Base-by-base conservation (phyloP, 164 flowering plant genomes). In the Sextonia rubra region DNA sequence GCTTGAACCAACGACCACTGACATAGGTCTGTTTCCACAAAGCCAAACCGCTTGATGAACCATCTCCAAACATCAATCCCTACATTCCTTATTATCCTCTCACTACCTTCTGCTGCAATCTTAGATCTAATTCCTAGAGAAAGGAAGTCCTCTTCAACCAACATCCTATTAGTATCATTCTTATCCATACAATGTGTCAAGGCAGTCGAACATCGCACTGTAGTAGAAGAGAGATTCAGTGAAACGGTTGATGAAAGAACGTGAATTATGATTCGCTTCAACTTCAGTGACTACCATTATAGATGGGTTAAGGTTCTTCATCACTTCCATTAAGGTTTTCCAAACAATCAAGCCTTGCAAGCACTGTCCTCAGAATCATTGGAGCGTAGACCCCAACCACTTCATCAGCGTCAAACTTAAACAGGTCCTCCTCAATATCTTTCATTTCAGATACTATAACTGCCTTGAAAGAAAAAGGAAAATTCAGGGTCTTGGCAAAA, bases 1-100 rank as follows among this genome's bases (percentile, higher is more conserved):
- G 86, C 87, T 72, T 86, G 88, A 76, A 83, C 78, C 72, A 77
- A 6, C 18, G 83, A 76, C 44, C 79, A 73, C 56, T 47, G 69
- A 77, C 89, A 87, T 23, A 86, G 72, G 23, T 87, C 86, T 24
- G 68, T 25, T 71, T 89, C 88, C 60, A 65, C 77, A 83, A 87
- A 67, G 3, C 86, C 87, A 60, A 76, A 87, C 3, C 85, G 78
- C 4, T 76, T 75, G 64, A 89, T 82, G 76, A 81, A 83, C 1
- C 75, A 71, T 69, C 91, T 83, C 90, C 93, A 85, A 1, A 76
- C 79, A 29, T 80, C 79, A 22, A 83, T 63, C 29, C 75, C 80
- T 70, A 84, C 88, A 58, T 82, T 74, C 17, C 87, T 55, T 15
- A 71, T 64, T 18, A 63, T 72, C 77, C 93, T 78, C 32, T 89